Evolutionary conservation across 805 yeast genomes (phyloP).

Genomic region (Cephaloascus albidus): DNA sequence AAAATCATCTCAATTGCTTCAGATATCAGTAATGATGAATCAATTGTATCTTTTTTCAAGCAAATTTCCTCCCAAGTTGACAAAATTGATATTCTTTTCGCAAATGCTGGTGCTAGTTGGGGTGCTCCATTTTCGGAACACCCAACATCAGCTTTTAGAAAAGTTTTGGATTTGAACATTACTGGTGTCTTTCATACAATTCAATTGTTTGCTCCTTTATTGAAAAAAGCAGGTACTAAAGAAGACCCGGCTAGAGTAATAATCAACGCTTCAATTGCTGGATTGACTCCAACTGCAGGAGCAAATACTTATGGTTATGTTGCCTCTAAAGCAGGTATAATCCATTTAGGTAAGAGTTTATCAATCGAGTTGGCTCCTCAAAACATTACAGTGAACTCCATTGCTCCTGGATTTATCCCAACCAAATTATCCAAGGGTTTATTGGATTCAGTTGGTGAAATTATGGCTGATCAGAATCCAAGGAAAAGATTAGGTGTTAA

Average conservation of each 20-base stretch:
- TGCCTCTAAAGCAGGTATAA: conserved; percentile 70
- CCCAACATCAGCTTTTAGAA: conserved; percentile 50
- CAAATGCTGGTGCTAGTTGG: conserved; percentile 80
- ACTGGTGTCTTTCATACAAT: conserved; percentile 61
- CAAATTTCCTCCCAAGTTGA: conserved; percentile 28
- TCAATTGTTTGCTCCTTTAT: conserved; percentile 50
- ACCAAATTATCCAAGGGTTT: conserved; percentile 66
- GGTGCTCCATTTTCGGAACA: conserved; percentile 56
- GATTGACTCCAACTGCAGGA: conserved; percentile 38
- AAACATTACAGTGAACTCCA: conserved; percentile 57
- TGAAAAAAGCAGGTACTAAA: conserved; percentile 38
- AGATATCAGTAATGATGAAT: conserved; percentile 42
- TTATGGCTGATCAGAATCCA: conserved; percentile 43
- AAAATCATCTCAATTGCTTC: conserved; percentile 38
- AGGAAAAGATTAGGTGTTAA: conserved; percentile 52
- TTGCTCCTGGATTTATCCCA: conserved; percentile 76
- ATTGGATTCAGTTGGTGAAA: conserved; percentile 39
- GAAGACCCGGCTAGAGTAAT: conserved; percentile 58
- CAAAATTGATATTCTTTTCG: conserved; percentile 53
- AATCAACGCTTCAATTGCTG: conserved; percentile 61
- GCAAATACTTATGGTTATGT: conserved; percentile 49
- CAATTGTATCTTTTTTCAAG: conserved; percentile 32
- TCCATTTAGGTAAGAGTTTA: conserved; percentile 54
- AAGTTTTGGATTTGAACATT: conserved; percentile 55
- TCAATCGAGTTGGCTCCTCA: conserved; percentile 60